Evolutionary conservation across 1,284 basidiomycete species (phyloP), one percentile per base, ranked within the genome.

Genomic region (Vanrija sp.): DNA sequence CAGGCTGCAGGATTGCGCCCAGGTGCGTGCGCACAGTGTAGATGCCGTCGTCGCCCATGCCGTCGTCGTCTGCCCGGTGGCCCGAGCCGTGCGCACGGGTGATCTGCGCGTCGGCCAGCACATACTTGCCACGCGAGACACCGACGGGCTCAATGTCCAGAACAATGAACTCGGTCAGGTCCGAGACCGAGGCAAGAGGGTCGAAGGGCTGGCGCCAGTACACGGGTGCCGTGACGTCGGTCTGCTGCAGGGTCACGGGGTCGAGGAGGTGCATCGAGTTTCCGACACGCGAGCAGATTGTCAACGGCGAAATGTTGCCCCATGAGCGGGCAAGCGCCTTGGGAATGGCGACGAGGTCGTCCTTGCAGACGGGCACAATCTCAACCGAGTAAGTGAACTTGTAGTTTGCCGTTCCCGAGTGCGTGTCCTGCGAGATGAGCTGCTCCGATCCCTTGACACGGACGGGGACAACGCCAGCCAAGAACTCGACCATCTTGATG

Each of bases 371-470:
- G 0, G 95, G 93, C 6, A 89, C 85, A 66, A 98, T 96, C 78
- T 98, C 95, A 65, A 98, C 90, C 18, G 92, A 96, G 81, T 94
- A 98, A 5, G 93, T 94, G 77, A 91, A 95, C 78, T 97, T 98
- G 83, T 91, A 97, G 78, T 92, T 98, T 42, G 93, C 89, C 1
- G 92, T 96, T 62, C 85, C 86, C 42, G 87, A 85, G 75, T 98
- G 95, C 1, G 89, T 93, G 73, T 98, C 95, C 44, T 87, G 83
- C 16, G 92, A 95, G 50, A 98, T 84, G 18, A 98, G 82, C 74
- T 95, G 93, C 74, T 97, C 94, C 2, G 92, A 96, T 16, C 88
- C 80, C 78, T 96, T 98, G 54, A 87, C 86, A 67, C 87, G 82
- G 43, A 91, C 83, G 3, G 96, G 95, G 0, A 93, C 92, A 8